Evolutionary conservation across 257 asterid species (phyloP).

Genomic region (Ajuga chamaepitys): DNA sequence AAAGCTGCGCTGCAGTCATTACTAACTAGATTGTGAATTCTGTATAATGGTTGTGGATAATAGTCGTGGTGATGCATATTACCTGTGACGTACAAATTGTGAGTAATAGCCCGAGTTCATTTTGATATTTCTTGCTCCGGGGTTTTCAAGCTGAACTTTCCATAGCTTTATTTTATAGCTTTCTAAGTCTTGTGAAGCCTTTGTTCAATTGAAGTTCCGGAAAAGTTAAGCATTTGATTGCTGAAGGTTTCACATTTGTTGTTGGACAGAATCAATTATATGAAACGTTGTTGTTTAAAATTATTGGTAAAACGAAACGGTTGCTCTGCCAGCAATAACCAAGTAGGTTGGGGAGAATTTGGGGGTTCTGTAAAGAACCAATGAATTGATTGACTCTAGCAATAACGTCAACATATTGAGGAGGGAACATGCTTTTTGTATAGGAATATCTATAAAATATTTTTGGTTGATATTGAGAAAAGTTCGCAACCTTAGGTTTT

Average conservation of each 20-base stretch:
- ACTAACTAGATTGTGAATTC: not conserved
- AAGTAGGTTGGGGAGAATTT: not conserved
- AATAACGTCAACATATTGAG: not conserved
- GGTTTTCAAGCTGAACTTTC: not conserved
- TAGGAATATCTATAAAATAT: not conserved
- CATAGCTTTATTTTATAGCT: not conserved
- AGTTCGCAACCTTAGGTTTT: too few species aligned
- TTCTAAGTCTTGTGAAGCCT: not conserved
- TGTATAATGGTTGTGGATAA: not conserved
- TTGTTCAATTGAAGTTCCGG: not conserved
- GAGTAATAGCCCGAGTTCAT: too few species aligned
- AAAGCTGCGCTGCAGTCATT: not conserved
- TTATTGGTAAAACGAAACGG: not conserved
- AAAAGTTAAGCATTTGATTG: not conserved
- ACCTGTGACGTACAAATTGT: not conserved
- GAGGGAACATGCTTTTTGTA: not conserved
- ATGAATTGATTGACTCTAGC: not conserved
- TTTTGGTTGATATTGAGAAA: not conserved
- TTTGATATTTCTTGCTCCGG: not conserved
- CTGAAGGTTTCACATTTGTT: not conserved
- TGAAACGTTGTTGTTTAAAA: not conserved
- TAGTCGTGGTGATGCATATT: not conserved
- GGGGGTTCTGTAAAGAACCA: not conserved
- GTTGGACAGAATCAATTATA: not conserved
- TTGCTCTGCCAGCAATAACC: not conserved